These are phyloP conservation scores for Calonectria pteridis DNA, from an alignment of 2,329 filamentous ascomycete genomes.

Conservation along the genomic window DNA sequence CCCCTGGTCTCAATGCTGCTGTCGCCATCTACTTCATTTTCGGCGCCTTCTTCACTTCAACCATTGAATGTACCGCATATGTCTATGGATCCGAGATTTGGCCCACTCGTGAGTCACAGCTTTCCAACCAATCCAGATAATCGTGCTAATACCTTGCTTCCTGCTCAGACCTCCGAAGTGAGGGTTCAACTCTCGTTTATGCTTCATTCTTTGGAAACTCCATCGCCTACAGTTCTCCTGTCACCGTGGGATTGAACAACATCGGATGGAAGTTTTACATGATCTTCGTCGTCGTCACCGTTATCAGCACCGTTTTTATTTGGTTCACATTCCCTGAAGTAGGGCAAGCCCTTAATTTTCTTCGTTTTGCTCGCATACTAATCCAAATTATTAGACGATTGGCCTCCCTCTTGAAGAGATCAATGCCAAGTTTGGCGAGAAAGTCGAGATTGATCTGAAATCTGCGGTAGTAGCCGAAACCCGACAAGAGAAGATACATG, in stretches of 20 bases:
- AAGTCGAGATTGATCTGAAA: conserved; percentile 32
- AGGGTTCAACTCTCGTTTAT: conserved; percentile 28
- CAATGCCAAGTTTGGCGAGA: conserved; percentile 32
- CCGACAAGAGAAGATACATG: conserved; percentile 7
- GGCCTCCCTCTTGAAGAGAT: conserved; percentile 34
- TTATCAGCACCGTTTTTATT: conserved; percentile 41
- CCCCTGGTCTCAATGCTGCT: conserved; percentile 27
- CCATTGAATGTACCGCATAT: conserved; percentile 29
- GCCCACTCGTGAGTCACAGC: conserved; percentile 28
- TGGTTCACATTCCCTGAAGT: conserved; percentile 40
- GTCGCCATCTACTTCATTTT: conserved; percentile 33
- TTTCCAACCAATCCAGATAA: neutral
- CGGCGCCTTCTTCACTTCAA: conserved; percentile 19
- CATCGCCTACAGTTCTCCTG: conserved; percentile 33
- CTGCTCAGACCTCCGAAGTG: conserved; percentile 24
- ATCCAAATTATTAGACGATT: conserved; percentile 7
- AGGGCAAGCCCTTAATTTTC: neutral
- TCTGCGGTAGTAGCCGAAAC: conserved; percentile 24
- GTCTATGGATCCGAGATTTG: conserved; percentile 37
- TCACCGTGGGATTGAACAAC: conserved; percentile 32
- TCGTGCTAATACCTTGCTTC: neutral
- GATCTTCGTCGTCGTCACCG: conserved; percentile 39
- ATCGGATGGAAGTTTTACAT: conserved; percentile 40
- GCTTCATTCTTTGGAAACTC: conserved; percentile 30
- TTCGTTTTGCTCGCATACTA: neutral